A percentile compares a stretch with the other conserved stretches of the same genome.
These are phyloP conservation scores for Globisporangium paddicum DNA, from an alignment of 352 stramenopile species.

Conservation along the genomic window DNA sequence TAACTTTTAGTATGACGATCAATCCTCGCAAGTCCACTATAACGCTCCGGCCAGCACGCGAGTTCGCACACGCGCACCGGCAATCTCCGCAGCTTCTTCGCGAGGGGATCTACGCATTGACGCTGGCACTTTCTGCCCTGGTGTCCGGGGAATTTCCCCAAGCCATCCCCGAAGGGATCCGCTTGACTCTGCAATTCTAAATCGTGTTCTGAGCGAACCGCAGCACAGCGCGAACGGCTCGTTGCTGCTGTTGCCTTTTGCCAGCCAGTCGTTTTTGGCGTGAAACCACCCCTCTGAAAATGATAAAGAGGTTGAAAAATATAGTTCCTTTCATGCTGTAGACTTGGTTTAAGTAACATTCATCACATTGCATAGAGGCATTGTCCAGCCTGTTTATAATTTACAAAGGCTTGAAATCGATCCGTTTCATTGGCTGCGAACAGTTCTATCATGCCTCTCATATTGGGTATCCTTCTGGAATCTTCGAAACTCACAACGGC, in stretches of 20 bases:
- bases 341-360: not conserved
- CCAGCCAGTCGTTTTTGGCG: not conserved
- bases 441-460: not conserved
- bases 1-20: constrained; percentile 92
- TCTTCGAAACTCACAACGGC: not conserved
- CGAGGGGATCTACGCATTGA: constrained; percentile 76
- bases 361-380: not conserved
- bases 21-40: constrained; percentile 65
- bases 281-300: not conserved
- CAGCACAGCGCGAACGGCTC: too few relatives aligned
- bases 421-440: not conserved
- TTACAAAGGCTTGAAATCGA: not conserved
- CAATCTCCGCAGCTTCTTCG: constrained; percentile 64
- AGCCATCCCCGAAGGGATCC: constrained; percentile 46
- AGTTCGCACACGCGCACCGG: constrained; percentile 7
- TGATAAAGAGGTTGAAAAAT: not conserved
- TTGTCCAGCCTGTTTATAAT: not conserved
- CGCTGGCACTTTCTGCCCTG: constrained; percentile 85
- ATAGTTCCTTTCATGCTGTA: too few relatives aligned
- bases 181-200: constrained; percentile 92
- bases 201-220: constrained; percentile 86
- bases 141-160: constrained; percentile 90
- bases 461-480: not conserved
- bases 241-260: not conserved
- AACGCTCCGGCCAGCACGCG: constrained; percentile 16